These are phyloP conservation scores for Cylindrotheca fusiformis DNA, from an alignment of 108 stramenopile genomes.

Conservation along the genomic window DNA sequence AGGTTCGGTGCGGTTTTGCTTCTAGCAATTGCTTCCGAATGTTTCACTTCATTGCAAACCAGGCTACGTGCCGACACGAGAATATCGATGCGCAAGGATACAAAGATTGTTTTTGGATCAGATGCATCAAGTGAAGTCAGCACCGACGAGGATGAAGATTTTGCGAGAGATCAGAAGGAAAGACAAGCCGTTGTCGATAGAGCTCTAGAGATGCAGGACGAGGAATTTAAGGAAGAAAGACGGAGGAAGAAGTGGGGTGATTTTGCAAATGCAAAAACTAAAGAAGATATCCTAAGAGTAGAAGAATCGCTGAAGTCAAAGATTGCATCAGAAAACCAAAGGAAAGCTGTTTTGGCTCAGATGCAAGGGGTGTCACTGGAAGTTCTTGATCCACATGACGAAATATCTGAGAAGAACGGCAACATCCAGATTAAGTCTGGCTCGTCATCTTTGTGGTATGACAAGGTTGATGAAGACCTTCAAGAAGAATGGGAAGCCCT, in stretches of 20 bases:
- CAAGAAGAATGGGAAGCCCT: slow-evolving; percentile 45
- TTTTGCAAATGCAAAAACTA: slow-evolving; percentile 56
- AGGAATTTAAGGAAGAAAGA: slow-evolving; percentile 59
- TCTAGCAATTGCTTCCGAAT: neutral
- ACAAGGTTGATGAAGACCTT: slow-evolving; percentile 59
- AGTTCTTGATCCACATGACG: slow-evolving; percentile 50
- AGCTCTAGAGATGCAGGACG: slow-evolving; percentile 59
- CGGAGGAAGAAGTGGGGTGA: slow-evolving; percentile 57
- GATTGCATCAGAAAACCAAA: slow-evolving; percentile 51
- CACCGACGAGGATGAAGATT: slow-evolving; percentile 11
- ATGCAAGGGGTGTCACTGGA: slow-evolving; percentile 48
- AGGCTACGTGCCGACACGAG: too few species aligned
- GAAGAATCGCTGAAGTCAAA: slow-evolving; percentile 39
- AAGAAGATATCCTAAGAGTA: slow-evolving; percentile 51
- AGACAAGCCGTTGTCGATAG: slow-evolving; percentile 29
- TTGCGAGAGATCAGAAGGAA: slow-evolving; percentile 4
- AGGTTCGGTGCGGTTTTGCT: neutral
- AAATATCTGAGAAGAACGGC: slow-evolving; percentile 19
- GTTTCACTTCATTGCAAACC: slow-evolving; percentile 2
- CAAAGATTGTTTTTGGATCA: slow-evolving; percentile 19
- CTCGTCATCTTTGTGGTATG: slow-evolving; percentile 46
- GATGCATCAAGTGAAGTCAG: slow-evolving; percentile 14
- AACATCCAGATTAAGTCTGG: slow-evolving; percentile 32
- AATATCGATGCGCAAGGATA: slow-evolving; percentile 11
- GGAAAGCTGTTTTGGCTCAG: slow-evolving; percentile 49